phyloP scores from a whole-genome alignment of 139 green algal genomes.

The Limnomonas spitsbergensis region DNA sequence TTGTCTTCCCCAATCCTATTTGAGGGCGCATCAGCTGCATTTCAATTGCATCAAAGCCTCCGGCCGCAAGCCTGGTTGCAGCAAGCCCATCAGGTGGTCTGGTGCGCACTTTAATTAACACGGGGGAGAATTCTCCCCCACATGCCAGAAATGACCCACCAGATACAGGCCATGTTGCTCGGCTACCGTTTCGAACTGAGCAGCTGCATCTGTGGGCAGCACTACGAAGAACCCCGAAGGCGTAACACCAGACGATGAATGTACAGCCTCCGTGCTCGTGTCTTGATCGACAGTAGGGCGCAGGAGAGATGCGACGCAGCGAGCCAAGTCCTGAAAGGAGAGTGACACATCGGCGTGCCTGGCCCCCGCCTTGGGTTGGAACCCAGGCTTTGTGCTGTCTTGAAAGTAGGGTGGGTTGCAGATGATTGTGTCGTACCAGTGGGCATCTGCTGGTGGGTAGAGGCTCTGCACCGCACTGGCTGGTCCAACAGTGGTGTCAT shows the following conservation, averaged over 20 bases:
- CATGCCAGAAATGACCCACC: no score
- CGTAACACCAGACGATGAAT: background rate
- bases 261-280: background rate
- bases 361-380: constrained; percentile 10
- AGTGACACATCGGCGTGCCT: constrained; percentile 44
- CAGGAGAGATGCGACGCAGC: constrained; percentile 31
- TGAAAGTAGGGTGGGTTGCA: constrained; percentile 53
- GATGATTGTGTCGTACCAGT: constrained; percentile 43
- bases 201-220: background rate
- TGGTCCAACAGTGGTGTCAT: no score
- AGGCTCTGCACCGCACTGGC: no score
- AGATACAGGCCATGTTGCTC: background rate
- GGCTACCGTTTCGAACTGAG: background rate
- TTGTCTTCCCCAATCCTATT: no score
- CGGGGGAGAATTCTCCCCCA: no score
- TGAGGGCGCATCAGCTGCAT: no score
- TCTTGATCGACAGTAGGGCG: no score
- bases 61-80: no score
- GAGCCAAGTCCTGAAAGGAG: constrained; percentile 33
- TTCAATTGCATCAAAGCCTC: no score
- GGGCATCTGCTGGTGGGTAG: background rate
- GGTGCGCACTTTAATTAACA: no score
- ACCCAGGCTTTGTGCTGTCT: background rate
- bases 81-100: no score
- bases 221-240: background rate